phyloP scores from a whole-genome alignment of 108 stramenopile genomes.

The Nitzschia palea region DNA sequence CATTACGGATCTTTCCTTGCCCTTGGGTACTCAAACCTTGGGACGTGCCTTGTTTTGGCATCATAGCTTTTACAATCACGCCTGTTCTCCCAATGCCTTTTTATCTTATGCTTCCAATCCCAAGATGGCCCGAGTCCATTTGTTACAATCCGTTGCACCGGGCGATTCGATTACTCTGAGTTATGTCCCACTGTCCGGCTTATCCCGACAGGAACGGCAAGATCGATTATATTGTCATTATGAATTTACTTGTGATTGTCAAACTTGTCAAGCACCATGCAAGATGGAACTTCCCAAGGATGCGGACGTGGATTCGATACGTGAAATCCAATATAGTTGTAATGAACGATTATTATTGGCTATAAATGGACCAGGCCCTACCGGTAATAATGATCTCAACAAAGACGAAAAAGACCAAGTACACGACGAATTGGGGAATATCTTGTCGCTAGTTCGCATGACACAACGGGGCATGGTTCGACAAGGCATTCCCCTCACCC shows the following conservation, averaged over 20 bases:
- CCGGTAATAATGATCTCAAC: not conserved
- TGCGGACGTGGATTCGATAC: constrained; percentile 23
- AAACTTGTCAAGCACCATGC: not conserved
- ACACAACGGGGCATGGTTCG: constrained; percentile 34
- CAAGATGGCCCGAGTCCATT: constrained; percentile 31
- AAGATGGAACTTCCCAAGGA: constrained; percentile 8
- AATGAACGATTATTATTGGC: constrained; percentile 19
- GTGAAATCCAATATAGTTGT: constrained; percentile 31
- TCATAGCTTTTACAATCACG: constrained; percentile 49
- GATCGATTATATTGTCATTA: constrained; percentile 17
- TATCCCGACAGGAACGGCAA: constrained; percentile 27
- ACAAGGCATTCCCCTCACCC: constrained; percentile 30
- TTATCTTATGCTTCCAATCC: constrained; percentile 18
- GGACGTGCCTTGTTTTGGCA: constrained; percentile 35
- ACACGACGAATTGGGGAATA: constrained; percentile 14
- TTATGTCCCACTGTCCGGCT: constrained; percentile 43
- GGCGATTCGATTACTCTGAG: constrained; percentile 36
- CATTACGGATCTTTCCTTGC: constrained; percentile 28
- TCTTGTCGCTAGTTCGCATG: constrained; percentile 23
- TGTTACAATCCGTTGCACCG: constrained; percentile 5
- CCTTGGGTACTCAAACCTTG: constrained; percentile 32
- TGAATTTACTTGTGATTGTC: constrained; percentile 35
- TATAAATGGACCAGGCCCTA: not conserved
- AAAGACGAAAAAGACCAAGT: not conserved
- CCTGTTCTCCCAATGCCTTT: constrained; percentile 46